Base-by-base conservation (phyloP, 2,329 filamentous ascomycete species). In the Colletotrichum costaricense region DNA sequence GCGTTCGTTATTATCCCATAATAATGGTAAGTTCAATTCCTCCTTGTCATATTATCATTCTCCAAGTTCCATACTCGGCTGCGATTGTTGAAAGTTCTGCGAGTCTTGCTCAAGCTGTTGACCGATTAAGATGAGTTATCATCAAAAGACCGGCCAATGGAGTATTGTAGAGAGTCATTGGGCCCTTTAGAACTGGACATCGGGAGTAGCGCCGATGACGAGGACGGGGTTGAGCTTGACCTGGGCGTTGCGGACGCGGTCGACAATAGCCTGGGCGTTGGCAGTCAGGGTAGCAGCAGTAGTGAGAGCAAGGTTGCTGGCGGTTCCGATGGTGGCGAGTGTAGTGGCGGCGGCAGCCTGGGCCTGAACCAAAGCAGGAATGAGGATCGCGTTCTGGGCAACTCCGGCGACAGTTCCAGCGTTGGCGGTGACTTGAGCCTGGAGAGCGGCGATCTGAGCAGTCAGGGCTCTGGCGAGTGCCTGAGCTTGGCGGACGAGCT, bases 181-280 rank as follows among this genome's bases (percentile, higher is more conserved):
- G 24, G 28, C n/a, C 46, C 8, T 49, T 62, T 66, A 73, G 56
- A 73, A 12, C 5, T 5, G 3, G 24, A 73, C 9, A 2, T 22
- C 56, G 46, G 35, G 46, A 55, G 57, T 64, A 56, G 56, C 5
- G 22, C 67, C 62, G 22, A 42, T 12, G 22, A 62, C 5, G n/a
- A 73, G 33, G 5, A 62, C 62, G 5, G 56, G 22, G 56, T 26
- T 33, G 3, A 73, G 12, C n/a, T 38, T 57, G 55, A 42, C 28
- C 30, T 24, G 26, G 2, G 71, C 71, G 4, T 46, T 52, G 56
- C 16, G 26, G 57, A 73, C 26, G 14, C 67, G 67, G 16, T 49
- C 19, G 12, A 62, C 5, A 0, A 70, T 2, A 3, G 22, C 16
- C 33, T 46, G 33, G 19, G 26, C 4, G 19, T n/a, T 65, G 22